Evolutionary conservation across 371 early-diverging fungal species (phyloP), one percentile per base, ranked within the genome.

Genomic region (Mucor saturninus): DNA sequence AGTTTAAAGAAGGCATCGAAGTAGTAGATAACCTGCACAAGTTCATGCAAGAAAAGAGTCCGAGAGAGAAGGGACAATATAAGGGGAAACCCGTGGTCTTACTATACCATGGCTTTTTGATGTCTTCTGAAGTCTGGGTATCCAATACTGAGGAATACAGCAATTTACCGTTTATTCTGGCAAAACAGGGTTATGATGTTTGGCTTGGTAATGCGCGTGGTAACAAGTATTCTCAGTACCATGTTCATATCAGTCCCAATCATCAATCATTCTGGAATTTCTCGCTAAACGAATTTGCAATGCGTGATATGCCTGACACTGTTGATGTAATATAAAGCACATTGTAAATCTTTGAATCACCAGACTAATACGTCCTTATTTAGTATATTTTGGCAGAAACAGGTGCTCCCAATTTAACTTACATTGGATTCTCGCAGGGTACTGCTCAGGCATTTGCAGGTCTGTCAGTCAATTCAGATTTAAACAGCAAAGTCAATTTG

Each of bases 181-280:
- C 86, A n/a, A 85, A 89, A 48, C 83, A 87, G 11, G 95, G 97
- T 54, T 97, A 94, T 72, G 98, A 98, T 73, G 98, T 98, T 0
- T 98, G 98, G 98, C 68, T 98, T 14, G 98, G 95, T 30, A 97
- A 98, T 69, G 89, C 92, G n/a, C 84, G 98, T 10, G 98, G 97
- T 30, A 96, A 96, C 84, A 98, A 98, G 76, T 97, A 97, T 70
- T 89, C 91, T 38, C 92, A 91, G 65, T 94, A 93, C 65, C 97
- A 98, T 74, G 64, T 83, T 35, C 76, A 75, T 38, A 75, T 83
- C 21, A 89, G 83, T 43, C 89, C 94, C 0, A 73, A 76, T 39
- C 83, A 91, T 54, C 84, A 86, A 49, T 78, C 79, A 32, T 97
- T 94, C 71, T 98, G 98, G 98, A 88, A 96, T 72, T 98, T 94